A percentile compares a stretch with the other conserved stretches of the same genome.
phyloP scores from a whole-genome alignment of 2,329 filamentous ascomycete genomes.

The Boeremia exigua region DNA sequence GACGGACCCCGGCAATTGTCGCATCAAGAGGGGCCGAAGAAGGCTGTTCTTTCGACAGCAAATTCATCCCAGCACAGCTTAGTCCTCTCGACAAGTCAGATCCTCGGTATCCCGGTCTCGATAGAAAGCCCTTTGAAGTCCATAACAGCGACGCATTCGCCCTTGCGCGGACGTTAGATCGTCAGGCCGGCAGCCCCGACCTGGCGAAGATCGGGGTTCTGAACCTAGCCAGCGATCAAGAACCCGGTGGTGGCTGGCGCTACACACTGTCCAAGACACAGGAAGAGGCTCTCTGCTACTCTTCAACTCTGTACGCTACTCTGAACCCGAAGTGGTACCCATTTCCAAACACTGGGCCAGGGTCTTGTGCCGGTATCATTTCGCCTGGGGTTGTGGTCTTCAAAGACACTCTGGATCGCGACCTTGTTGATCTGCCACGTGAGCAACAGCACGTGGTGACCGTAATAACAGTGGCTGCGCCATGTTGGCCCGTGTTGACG shows the following conservation, averaged over 20 bases:
- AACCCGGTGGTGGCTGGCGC: constrained; percentile 33
- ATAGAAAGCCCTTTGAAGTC: constrained; percentile 17
- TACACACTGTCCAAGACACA: constrained; percentile 28
- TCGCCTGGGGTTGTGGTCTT: constrained; percentile 31
- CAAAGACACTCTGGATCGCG: constrained; percentile 25
- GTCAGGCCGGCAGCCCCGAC: background rate
- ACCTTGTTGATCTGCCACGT: constrained; percentile 20
- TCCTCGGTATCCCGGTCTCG: constrained; percentile 10
- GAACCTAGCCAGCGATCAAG: constrained; percentile 28
- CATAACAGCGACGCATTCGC: constrained; percentile 29
- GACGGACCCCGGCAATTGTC: constrained; percentile 18
- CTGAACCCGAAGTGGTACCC: constrained; percentile 33
- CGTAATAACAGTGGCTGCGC: constrained; percentile 31
- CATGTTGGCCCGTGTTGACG: constrained; percentile 18
- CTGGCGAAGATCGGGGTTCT: constrained; percentile 24
- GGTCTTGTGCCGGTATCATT: constrained; percentile 27
- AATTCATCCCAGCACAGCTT: constrained; percentile 26
- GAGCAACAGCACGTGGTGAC: constrained; percentile 18
- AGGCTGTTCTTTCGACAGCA: constrained; percentile 21
- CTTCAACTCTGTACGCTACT: constrained; percentile 27
- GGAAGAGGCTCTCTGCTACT: constrained; percentile 34
- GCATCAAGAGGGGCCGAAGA: constrained; percentile 12
- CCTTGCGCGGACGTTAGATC: constrained; percentile 20
- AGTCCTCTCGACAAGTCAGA: constrained; percentile 15
- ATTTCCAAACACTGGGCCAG: constrained; percentile 27